Base-by-base conservation (phyloP, 1,284 basidiomycete genomes). In the Fomes fomentarius region DNA sequence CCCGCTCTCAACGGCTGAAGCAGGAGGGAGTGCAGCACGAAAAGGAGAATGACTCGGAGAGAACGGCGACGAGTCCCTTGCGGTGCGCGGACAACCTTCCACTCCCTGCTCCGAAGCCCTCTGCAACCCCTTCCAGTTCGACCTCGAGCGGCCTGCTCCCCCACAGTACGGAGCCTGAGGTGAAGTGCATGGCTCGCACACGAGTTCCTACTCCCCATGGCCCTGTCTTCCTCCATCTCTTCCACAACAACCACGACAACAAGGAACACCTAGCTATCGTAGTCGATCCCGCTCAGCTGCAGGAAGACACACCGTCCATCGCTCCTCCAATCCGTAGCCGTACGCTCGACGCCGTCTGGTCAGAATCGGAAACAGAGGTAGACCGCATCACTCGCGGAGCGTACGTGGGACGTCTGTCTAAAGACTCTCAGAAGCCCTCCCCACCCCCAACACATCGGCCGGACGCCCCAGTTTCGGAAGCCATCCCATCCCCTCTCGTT, bases 231-330 rank as follows among this genome's bases (percentile, higher is more conserved):
- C 81, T 98, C 14, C 95, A 99, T 68, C 77, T 99, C 35, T 99
- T 99, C 76, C 89, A 93, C 71, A 98, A 98, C 71, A 92, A 89
- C 67, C 84, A 81, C 55, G 94, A 94, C 74, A 76, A 66, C 68
- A 99, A 99, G 74, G 97, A 99, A 69, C 97, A 99, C 69, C 83
- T 99, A n/a, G 96, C 97, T 0, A 86, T 99, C 52, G 95, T 99
- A 56, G 84, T 96, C 44, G 97, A 99, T 71, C 83, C 93, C 15
- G 89, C 89, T 1, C 96, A 98, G 71, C 78, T 84, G 42, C 74
- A 76, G 46, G 76, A 79, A 9, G 68, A 75, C 11, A 52, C 46
- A 0, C 69, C 76, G 15, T 58, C 73, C 12, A 58, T 69, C 31
- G 74, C 73, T 1, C 81, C 81, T 11, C 76, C 77, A 49, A 94